Percentiles rank a stretch among this genome's conserved stretches.
Conservation (phyloP, 345 rosid species). For the Eucalyptus polyanthemos region DNA sequence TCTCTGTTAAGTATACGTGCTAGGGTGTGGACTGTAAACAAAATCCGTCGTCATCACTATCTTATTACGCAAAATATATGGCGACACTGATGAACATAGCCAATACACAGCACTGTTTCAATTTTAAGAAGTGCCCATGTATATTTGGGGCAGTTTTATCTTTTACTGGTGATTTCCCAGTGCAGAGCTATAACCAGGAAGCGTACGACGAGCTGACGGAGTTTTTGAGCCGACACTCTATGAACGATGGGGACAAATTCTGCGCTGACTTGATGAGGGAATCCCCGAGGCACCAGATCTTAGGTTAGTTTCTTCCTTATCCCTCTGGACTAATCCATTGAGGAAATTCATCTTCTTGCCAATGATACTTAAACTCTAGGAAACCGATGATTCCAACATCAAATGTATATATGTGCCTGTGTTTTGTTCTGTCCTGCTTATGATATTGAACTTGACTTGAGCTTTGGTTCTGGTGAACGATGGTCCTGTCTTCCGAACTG, state of each 20-base stretch:
- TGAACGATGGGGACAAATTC: conserved; percentile 79
- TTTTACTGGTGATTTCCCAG: neutral
- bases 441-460: neutral
- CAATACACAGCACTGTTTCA: neutral
- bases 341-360: neutral
- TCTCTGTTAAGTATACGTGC: neutral
- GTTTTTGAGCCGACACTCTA: conserved; percentile 37
- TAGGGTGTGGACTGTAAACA: neutral
- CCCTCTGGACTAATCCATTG: neutral
- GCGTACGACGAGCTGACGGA: conserved; percentile 64
- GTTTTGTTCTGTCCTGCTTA: neutral
- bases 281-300: conserved; percentile 55
- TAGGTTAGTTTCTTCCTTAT: conserved; percentile 22
- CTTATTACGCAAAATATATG: neutral
- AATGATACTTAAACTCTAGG: neutral
- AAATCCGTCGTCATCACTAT: neutral
- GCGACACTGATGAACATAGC: neutral
- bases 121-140: neutral
- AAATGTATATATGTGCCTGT: neutral
- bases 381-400: neutral
- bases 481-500: neutral
- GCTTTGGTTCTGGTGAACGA: neutral
- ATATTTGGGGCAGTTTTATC: neutral
- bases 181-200: conserved; percentile 75
- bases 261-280: conserved; percentile 64